These are phyloP conservation scores for Teratosphaeria viscida DNA, from an alignment of 2,329 filamentous ascomycete genomes.

Conservation along the genomic window DNA sequence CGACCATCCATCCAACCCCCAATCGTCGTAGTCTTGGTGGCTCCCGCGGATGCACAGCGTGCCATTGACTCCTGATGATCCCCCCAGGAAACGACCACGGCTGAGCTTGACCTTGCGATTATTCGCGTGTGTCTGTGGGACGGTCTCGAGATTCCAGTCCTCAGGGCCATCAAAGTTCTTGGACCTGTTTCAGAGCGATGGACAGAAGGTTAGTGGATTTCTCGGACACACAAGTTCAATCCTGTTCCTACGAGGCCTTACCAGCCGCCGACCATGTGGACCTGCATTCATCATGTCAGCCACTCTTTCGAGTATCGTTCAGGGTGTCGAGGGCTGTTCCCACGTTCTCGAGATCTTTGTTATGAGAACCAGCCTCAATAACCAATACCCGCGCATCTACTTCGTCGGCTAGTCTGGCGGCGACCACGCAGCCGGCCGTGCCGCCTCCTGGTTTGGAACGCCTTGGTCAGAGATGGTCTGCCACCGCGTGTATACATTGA, in stretches of 20 bases:
- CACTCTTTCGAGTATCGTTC: not conserved
- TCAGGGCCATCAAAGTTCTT: not conserved
- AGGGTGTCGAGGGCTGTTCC: not conserved
- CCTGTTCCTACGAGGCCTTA: no score
- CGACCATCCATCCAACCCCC: constrained; percentile 19
- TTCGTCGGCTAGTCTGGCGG: not conserved
- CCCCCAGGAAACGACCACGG: constrained; percentile 34
- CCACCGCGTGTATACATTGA: not conserved
- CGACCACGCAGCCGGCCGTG: not conserved
- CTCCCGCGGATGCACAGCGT: constrained; percentile 34
- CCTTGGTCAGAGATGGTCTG: not conserved
- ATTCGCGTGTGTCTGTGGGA: not conserved
- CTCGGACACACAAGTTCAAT: not conserved
- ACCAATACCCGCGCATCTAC: not conserved
- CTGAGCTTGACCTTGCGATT: not conserved
- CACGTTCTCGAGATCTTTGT: not conserved
- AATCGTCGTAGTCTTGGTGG: constrained; percentile 32
- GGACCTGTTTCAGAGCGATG: not conserved
- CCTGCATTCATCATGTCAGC: not conserved
- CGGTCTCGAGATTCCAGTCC: not conserved
- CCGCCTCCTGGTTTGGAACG: not conserved
- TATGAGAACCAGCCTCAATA: not conserved
- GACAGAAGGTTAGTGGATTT: not conserved
- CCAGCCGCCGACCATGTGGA: not conserved
- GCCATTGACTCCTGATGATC: constrained; percentile 34